A percentile compares a stretch with the other conserved stretches of the same genome.
phyloP scores from a whole-genome alignment of 2,329 filamentous ascomycete genomes.

The Lithohypha guttulata region DNA sequence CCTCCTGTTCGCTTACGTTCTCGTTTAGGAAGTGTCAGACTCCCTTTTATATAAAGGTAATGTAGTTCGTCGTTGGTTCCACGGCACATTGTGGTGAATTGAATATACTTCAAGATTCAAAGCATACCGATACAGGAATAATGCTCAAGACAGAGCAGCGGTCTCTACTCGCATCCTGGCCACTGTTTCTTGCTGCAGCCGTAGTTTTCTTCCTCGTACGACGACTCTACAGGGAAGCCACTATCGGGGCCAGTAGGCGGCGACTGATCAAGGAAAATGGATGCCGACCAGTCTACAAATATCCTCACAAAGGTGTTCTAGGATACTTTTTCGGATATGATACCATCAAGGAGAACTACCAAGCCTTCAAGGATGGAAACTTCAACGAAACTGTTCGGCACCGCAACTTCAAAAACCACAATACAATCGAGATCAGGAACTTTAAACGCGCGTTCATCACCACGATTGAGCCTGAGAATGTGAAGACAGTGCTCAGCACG shows the following conservation, averaged over 20 bases:
- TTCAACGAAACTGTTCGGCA: slow-evolving; percentile 14
- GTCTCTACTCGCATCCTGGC: slow-evolving; percentile 8
- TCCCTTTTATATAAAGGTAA: too few species aligned
- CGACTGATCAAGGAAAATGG: slow-evolving; percentile 28
- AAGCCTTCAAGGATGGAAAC: slow-evolving; percentile 12
- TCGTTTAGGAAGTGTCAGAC: too few species aligned
- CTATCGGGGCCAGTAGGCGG: slow-evolving; percentile 14
- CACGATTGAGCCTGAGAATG: slow-evolving; percentile 40
- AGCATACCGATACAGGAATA: too few species aligned
- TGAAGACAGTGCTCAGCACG: slow-evolving; percentile 58
- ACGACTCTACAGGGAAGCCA: slow-evolving; percentile 16
- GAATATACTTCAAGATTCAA: too few species aligned
- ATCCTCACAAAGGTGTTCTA: slow-evolving; percentile 37
- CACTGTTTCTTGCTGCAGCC: slow-evolving; percentile 10
- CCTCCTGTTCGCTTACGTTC: too few species aligned
- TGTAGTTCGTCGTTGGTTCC: too few species aligned
- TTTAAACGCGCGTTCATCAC: slow-evolving; percentile 15
- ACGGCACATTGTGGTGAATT: too few species aligned
- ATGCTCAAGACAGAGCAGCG: slow-evolving; percentile 14
- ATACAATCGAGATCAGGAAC: slow-evolving; percentile 4
- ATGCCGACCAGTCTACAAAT: slow-evolving; percentile 37
- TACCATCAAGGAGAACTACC: slow-evolving; percentile 15
- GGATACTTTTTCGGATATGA: slow-evolving; percentile 19
- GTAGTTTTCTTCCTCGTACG: slow-evolving; percentile 11
- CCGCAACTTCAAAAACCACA: slow-evolving; percentile 11